Conservation (phyloP, 306 rosid genomes). For the Malus asiatica region DNA sequence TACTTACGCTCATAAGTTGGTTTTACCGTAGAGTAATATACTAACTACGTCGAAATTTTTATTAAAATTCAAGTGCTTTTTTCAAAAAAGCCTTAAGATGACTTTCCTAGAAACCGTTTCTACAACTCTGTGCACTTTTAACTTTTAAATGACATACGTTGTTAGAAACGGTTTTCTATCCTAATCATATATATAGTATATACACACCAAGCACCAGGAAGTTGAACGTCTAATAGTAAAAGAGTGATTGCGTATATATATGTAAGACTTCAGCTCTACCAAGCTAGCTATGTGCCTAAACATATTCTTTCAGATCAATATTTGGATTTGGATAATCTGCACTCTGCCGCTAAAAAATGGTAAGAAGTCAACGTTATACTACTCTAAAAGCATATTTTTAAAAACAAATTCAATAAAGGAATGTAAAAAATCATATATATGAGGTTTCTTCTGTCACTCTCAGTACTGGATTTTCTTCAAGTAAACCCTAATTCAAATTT, state of each 20-base stretch:
- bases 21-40: no score
- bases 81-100: no score
- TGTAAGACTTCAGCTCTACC: background rate
- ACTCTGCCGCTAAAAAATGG: background rate
- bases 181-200: background rate
- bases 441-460: background rate
- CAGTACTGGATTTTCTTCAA: background rate
- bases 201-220: background rate
- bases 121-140: background rate
- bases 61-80: no score
- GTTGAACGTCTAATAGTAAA: background rate
- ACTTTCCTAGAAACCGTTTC: no score
- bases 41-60: background rate
- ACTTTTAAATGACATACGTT: no score
- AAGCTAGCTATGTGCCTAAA: background rate
- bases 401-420: background rate
- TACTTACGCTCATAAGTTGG: background rate
- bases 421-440: background rate
- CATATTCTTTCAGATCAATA: slow-evolving; percentile 3
- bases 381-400: background rate
- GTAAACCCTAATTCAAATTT: background rate
- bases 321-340: background rate
- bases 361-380: slow-evolving; percentile 14
- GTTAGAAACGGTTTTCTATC: background rate
- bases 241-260: no score